Base-by-base conservation (phyloP, 78 protist species). In the Bodo saltans region DNA sequence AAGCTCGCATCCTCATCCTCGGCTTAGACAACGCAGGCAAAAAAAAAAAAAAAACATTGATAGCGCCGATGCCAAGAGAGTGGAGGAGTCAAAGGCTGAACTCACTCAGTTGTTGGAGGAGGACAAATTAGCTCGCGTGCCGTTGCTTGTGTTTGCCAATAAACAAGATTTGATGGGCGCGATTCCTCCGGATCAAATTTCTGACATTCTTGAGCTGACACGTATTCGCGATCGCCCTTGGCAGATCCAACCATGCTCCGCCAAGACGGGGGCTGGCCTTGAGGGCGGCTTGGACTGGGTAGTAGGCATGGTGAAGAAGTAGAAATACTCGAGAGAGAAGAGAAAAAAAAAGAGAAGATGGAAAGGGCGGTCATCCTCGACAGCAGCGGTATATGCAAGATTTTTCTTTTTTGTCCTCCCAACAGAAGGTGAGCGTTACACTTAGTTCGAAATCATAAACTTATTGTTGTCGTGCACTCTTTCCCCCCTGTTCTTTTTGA, bases 11-110 rank as follows among this genome's bases (percentile, higher is more conserved):
- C 33, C 86, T 94, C 12, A 68, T 94, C 40, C 90, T 94, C 28
- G 97, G 97, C 35, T 90, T 94, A 2, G 97, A 94, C 87, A 94
- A 94, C 79, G 90, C 97, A 35, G 95, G 94, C 39, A 91, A 91
- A 87, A 91, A 90, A 42, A 85, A 90, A 17, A 70, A n/a, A n/a
- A n/a, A n/a, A n/a, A n/a, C n/a, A n/a, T 98, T 17, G 99, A 97
- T 71, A 67, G 88, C 8, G 88, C 97, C 4, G 99, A 96, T 83
- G 47, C 1, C 47, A n/a, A 2, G n/a, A 3, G 99, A 27, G 70
- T 96, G 76, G 89, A 72, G 29, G 97, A 96, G 70, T 84, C 96
- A 68, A 60, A 80, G 34, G 37, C 0, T 21, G 96, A 96, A 76
- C 91, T 96, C 2, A 68, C 72, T 11, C 37, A 25, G 70, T 78